Percentiles rank a stretch among this genome's conserved stretches.
Conservation (phyloP, 495 filamentous ascomycete species). For the Patellaria atrata region DNA sequence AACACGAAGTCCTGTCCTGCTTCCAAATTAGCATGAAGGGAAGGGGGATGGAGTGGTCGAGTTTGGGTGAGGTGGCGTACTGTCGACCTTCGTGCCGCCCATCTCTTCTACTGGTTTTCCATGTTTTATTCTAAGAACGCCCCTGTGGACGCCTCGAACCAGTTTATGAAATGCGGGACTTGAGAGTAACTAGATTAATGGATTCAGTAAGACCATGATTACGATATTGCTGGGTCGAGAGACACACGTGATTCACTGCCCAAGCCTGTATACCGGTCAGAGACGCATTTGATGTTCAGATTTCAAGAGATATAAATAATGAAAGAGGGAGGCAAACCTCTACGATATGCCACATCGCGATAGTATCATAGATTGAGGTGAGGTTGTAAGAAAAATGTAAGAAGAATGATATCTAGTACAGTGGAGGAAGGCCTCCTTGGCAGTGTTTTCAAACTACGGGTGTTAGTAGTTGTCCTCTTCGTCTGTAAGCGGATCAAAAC, state of each 20-base stretch:
- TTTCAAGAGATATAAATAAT: not conserved
- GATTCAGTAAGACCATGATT: not conserved
- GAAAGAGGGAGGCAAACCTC: not conserved
- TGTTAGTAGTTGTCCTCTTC: too few species aligned
- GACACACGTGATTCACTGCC: slow-evolving; percentile 7
- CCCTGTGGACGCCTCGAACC: slow-evolving; percentile 21
- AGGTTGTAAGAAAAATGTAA: too few species aligned
- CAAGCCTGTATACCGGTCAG: slow-evolving; percentile 7
- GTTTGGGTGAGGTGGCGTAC: slow-evolving; percentile 1
- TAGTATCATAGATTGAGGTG: too few species aligned
- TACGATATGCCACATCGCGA: not conserved
- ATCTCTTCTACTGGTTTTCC: slow-evolving; percentile 25
- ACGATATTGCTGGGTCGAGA: not conserved
- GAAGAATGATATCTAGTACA: too few species aligned
- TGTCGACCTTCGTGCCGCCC: slow-evolving; percentile 25
- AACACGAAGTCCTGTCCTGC: slow-evolving; percentile 7
- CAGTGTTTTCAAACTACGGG: too few species aligned
- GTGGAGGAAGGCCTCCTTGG: too few species aligned
- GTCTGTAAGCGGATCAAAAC: too few species aligned
- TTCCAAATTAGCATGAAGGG: too few species aligned
- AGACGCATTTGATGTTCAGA: too few species aligned
- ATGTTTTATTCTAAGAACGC: slow-evolving; percentile 15
- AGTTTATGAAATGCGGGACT: slow-evolving; percentile 23
- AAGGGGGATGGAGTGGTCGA: too few species aligned
- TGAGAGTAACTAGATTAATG: slow-evolving; percentile 14